Evolutionary conservation across 805 yeast genomes (phyloP).

Genomic region (Aciculoconidium aculeatum): DNA sequence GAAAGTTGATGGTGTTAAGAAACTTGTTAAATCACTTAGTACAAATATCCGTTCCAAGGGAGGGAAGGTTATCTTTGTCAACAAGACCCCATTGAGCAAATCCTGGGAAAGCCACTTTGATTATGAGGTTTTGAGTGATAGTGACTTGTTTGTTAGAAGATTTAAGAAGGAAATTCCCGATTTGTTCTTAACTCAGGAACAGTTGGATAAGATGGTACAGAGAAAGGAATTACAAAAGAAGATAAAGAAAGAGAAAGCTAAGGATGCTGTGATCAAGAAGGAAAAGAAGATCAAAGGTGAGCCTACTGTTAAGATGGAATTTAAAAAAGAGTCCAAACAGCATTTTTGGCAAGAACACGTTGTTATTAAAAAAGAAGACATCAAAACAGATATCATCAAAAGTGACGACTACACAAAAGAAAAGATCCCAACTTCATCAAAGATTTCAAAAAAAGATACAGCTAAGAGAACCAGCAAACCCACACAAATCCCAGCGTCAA

Average conservation of each 20-base stretch:
- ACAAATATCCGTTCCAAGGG: slow-evolving; percentile 68
- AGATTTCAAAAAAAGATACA: slow-evolving; percentile 5
- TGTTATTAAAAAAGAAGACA: slow-evolving; percentile 1
- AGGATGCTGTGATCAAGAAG: slow-evolving; percentile 5
- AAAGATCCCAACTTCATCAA: slow-evolving; percentile 5
- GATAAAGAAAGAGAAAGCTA: slow-evolving; percentile 2
- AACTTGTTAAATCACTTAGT: slow-evolving; percentile 64
- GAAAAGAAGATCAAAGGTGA: slow-evolving; percentile 1
- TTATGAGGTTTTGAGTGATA: slow-evolving; percentile 71
- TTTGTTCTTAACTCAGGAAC: slow-evolving; percentile 55
- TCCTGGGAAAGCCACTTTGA: slow-evolving; percentile 72
- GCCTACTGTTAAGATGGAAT: slow-evolving; percentile 2
- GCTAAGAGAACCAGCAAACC: slow-evolving; percentile 3
- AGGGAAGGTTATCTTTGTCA: slow-evolving; percentile 74
- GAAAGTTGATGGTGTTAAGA: slow-evolving; percentile 84
- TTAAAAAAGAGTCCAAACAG: slow-evolving; percentile 8
- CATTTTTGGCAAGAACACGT: slow-evolving; percentile 1
- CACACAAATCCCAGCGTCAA: slow-evolving; percentile 10
- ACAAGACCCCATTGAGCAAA: slow-evolving; percentile 57
- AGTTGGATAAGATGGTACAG: slow-evolving; percentile 38
- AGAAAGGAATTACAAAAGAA: slow-evolving; percentile 9
- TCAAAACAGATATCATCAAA: not conserved
- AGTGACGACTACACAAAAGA: slow-evolving; percentile 1
- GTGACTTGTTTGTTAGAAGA: slow-evolving; percentile 72
- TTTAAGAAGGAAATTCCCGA: slow-evolving; percentile 52